phyloP scores from a whole-genome alignment of 2,329 filamentous ascomycete genomes.

The Verticillium klebahnii region DNA sequence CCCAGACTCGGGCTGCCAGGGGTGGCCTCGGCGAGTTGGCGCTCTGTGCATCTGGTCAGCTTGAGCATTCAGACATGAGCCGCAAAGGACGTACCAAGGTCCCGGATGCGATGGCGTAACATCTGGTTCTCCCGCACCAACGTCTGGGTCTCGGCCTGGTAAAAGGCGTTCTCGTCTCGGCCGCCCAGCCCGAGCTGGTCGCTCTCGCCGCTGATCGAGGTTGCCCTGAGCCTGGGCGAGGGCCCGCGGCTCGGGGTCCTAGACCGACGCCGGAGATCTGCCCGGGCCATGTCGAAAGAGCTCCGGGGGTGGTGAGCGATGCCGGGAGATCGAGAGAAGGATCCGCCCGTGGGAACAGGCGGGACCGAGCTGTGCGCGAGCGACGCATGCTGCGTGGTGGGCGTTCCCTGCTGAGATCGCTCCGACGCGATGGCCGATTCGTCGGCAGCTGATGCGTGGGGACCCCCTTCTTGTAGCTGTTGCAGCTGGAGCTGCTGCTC shows the following conservation, averaged over 20 bases:
- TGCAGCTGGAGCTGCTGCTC: slow-evolving; percentile 68
- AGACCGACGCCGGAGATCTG: slow-evolving; percentile 51
- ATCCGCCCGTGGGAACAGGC: slow-evolving; percentile 32
- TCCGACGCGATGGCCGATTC: slow-evolving; percentile 43
- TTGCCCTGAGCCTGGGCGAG: slow-evolving; percentile 51
- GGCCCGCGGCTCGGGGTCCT: slow-evolving; percentile 54
- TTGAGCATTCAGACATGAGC: neutral
- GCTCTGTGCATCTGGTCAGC: slow-evolving; percentile 31
- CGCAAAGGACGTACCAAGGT: slow-evolving; percentile 53
- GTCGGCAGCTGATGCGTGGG: slow-evolving; percentile 39
- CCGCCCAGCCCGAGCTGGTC: slow-evolving; percentile 57
- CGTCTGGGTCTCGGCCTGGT: slow-evolving; percentile 77
- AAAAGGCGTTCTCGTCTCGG: slow-evolving; percentile 72
- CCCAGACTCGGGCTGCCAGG: slow-evolving; percentile 18
- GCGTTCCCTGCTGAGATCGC: slow-evolving; percentile 33
- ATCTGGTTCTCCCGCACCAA: slow-evolving; percentile 78
- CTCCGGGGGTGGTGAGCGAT: slow-evolving; percentile 46
- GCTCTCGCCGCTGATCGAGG: slow-evolving; percentile 54
- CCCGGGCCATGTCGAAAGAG: slow-evolving; percentile 55
- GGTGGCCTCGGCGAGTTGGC: slow-evolving; percentile 44
- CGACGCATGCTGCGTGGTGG: slow-evolving; percentile 29
- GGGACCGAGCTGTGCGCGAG: slow-evolving; percentile 34
- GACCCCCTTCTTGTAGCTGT: slow-evolving; percentile 44
- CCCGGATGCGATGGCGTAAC: slow-evolving; percentile 68
- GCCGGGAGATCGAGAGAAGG: slow-evolving; percentile 47